Evolutionary conservation across 2,329 filamentous ascomycete species (phyloP), one percentile per base, ranked within the genome.

Genomic region (Huntiella bhutanensis): DNA sequence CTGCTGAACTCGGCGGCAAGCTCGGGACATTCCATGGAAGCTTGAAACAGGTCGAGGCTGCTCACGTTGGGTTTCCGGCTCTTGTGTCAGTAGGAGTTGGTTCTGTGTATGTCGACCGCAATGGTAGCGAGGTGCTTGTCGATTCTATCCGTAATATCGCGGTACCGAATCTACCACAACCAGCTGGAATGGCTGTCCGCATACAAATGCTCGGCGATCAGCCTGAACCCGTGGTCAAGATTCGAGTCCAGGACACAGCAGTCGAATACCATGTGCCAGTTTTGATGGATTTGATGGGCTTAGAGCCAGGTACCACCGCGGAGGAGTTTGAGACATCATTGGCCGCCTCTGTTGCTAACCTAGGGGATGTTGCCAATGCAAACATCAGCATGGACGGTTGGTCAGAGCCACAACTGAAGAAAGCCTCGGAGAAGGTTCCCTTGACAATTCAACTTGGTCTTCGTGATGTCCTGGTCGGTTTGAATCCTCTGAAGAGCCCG

Each of bases 131-230:
- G 57, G 73, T 83, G 41, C 65, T 98, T 10, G 55, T 96, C 4
- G 77, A 77, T 36, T 75, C 68, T 53, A 49, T 58, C 56, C 19
- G 54, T 53, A 45, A 39, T 16, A 45, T 50, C 22, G 45, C 46
- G 58, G 41, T 15, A 55, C 56, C 10, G 41, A 55, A 33, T 15
- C 35, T 56, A n/a, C 53, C 54, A 5, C 51, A 56, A n/a, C 41
- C 55, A 36, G 58, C 53, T 13, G 57, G 59, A 4, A 62, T 63
- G 1, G 83, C 87, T 52, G 59, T 96, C 45, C 94, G 93, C 78
- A 75, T 82, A 49, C 75, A 91, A 43, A 82, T 94, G 64, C 82
- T 98, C 53, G 85, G 85, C 0, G 87, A 96, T 57, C 88, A 96
- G 58, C 83, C 92, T 63, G 88, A 96, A 52, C 88, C 92, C 0